phyloP scores from a whole-genome alignment of 2,329 filamentous ascomycete genomes.

The Dothideomycetes sp. region DNA sequence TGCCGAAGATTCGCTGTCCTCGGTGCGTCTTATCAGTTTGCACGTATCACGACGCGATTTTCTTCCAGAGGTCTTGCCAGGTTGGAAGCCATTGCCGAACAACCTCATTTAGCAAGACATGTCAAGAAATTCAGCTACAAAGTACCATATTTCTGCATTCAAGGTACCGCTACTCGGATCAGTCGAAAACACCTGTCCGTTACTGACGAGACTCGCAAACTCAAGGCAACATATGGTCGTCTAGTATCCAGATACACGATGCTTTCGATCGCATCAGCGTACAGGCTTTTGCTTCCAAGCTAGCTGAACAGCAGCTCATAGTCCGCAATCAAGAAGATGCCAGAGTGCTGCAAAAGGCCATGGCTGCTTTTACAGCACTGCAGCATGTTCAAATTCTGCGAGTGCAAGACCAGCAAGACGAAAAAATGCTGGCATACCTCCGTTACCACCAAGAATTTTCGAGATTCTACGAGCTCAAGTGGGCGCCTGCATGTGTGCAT shows the following conservation, averaged over 20 bases:
- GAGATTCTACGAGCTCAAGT: constrained; percentile 43
- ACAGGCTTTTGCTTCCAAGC: constrained; percentile 36
- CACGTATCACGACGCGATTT: constrained; percentile 43
- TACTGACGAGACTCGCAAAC: constrained; percentile 1
- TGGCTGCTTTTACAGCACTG: constrained; percentile 49
- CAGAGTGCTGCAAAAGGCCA: constrained; percentile 44
- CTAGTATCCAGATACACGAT: constrained; percentile 21
- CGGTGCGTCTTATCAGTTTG: constrained; percentile 43
- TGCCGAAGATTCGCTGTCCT: constrained; percentile 43
- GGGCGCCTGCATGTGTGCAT: constrained; percentile 55
- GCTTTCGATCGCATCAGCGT: constrained; percentile 25
- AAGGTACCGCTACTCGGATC: constrained; percentile 34
- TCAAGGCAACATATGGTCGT: constrained; percentile 12
- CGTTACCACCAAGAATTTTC: constrained; percentile 38
- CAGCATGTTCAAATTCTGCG: constrained; percentile 57
- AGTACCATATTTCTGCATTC: constrained; percentile 49
- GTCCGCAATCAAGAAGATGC: constrained; percentile 44
- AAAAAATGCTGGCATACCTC: constrained; percentile 44
- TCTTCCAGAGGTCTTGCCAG: constrained; percentile 40
- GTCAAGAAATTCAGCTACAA: constrained; percentile 54
- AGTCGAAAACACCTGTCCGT: not conserved
- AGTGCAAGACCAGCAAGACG: constrained; percentile 51
- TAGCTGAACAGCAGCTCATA: constrained; percentile 43
- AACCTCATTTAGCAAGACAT: constrained; percentile 42
- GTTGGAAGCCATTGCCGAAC: constrained; percentile 40